Conservation (phyloP, 352 stramenopile species). For the Phytophthora chlamydospora region DNA sequence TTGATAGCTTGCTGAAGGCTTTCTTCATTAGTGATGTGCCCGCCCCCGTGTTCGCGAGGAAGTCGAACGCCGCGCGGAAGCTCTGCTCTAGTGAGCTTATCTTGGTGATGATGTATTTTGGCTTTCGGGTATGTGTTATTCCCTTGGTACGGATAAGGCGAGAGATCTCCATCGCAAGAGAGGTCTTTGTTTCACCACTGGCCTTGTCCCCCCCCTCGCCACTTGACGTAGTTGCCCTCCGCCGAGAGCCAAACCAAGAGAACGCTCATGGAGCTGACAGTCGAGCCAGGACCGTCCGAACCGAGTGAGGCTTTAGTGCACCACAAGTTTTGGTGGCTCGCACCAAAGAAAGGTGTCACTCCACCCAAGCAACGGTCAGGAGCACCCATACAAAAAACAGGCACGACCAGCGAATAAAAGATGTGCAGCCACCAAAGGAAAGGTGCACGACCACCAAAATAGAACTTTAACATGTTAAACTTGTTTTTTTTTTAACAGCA, state of each 20-base stretch:
- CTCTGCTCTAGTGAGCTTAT: slow-evolving; percentile 22
- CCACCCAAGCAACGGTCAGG: too few relatives aligned
- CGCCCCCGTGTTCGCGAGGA: slow-evolving; percentile 18
- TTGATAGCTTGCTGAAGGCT: slow-evolving; percentile 12
- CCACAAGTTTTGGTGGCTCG: too few relatives aligned
- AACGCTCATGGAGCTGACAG: slow-evolving; percentile 1
- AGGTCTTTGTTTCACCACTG: slow-evolving; percentile 1
- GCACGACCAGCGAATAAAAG: too few relatives aligned
- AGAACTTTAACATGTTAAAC: background rate
- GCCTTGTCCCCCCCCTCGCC: background rate
- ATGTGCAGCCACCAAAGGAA: too few relatives aligned
- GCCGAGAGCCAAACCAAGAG: background rate
- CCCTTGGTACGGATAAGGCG: background rate
- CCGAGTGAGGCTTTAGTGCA: too few relatives aligned
- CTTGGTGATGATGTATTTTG: slow-evolving; percentile 27
- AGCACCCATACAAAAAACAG: too few relatives aligned
- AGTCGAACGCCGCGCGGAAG: slow-evolving; percentile 19
- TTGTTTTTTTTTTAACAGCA: background rate
- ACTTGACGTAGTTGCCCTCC: background rate
- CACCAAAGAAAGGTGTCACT: too few relatives aligned
- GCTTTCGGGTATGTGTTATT: background rate
- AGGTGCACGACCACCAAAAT: too few relatives aligned
- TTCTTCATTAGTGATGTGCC: slow-evolving; percentile 17
- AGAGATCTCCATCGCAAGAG: background rate
- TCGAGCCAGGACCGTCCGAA: background rate